These are phyloP conservation scores for Dysphania ambrosioides DNA, from an alignment of 148 eudicot genomes.

Conservation along the genomic window DNA sequence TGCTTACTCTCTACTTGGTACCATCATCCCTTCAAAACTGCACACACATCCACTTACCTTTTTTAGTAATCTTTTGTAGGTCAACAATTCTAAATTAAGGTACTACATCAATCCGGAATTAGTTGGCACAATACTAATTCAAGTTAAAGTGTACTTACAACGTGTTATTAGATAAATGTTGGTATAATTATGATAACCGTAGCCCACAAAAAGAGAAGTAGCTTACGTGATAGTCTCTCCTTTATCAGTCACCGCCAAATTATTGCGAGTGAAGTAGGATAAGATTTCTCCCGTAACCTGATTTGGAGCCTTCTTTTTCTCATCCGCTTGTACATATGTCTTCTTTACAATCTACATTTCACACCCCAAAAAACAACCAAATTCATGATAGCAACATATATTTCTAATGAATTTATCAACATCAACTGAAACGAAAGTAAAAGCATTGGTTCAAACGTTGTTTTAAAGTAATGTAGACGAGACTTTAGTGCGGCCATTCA, in stretches of 20 bases:
- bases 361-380: not conserved
- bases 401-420: not conserved
- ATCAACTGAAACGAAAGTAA: not conserved
- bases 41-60: not conserved
- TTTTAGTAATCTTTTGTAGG: no score
- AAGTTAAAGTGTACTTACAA: not conserved
- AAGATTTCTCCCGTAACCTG: constrained; percentile 85
- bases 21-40: constrained; percentile 93
- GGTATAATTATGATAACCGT: not conserved
- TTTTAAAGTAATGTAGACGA: no score
- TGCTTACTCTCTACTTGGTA: constrained; percentile 90
- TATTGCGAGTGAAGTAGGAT: constrained; percentile 87
- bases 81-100: not conserved
- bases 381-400: no score
- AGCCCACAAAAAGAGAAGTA: constrained; percentile 12
- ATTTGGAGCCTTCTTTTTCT: constrained; percentile 52
- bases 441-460: no score
- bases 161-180: not conserved
- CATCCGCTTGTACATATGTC: constrained; percentile 59
- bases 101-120: not conserved
- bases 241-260: constrained; percentile 75
- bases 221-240: constrained; percentile 88
- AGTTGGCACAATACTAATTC: not conserved
- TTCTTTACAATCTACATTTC: constrained; percentile 68
- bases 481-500: no score